Base-by-base conservation (phyloP, 2,329 filamentous ascomycete genomes). In the Incumbomyces delicatus region DNA sequence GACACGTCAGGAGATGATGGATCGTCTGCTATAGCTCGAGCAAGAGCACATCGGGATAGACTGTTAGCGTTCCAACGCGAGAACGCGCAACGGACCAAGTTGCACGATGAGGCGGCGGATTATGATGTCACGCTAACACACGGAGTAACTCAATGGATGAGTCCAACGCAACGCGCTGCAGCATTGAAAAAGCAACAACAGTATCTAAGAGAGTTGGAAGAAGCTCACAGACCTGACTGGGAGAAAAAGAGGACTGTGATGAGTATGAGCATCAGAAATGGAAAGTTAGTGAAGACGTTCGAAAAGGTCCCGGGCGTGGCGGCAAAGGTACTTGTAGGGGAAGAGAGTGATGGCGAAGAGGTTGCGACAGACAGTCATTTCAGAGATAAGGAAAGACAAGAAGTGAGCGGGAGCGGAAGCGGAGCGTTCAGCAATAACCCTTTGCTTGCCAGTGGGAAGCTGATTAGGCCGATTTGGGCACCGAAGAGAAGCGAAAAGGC, bases 101-200 rank as follows among this genome's bases (percentile, higher is more conserved):
- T 95, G 13, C 78, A 87, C 32, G 89, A 95, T 58, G 88, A 95
- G 66, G 88, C 87, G 0, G 79, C 81, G 1, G 82, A 86, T 59
- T 83, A 78, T 53, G 81, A 85, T 54, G 49, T 50, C 29, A 78
- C 78, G 0, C 77, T 80, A 0, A 67, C 65, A 44, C 66, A 69
- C 29, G 77, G 80, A 5, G 72, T 76, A 3, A 87, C 77, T 56
- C 83, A 92, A 68, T 95, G 88, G 88, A 85, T 87, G 41, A 87
- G 72, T 13, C 87, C 88, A 0, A 81, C 85, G 53, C 87, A 94
- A 63, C 76, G 88, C 35, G 89, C 88, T 1, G 72, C 81, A 53
- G 87, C 92, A 62, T 68, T 95, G 48, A 94, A 90, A 65, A 77
- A 81, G 48, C 89, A 95, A 66, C 88, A 94, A 66, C 86, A 85